phyloP scores from a whole-genome alignment of 352 stramenopile species.

The Pythium chondricola region DNA sequence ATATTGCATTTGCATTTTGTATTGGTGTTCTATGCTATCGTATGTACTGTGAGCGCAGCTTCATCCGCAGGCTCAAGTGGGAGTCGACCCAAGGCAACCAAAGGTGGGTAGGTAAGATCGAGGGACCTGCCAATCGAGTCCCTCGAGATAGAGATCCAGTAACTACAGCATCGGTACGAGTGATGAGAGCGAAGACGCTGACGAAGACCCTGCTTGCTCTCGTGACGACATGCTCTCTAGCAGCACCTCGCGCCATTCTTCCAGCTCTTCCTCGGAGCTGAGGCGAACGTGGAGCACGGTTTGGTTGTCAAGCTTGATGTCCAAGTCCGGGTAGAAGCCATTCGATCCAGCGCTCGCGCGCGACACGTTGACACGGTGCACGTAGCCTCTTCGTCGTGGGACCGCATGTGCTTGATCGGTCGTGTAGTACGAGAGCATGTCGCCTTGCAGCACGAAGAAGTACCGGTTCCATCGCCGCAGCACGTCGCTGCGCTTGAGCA shows the following conservation, averaged over 20 bases:
- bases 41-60: no score
- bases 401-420: slow-evolving; percentile 74
- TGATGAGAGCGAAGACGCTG: slow-evolving; percentile 6
- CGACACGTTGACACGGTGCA: slow-evolving; percentile 29
- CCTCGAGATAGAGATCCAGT: slow-evolving; percentile 5
- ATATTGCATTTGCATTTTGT: no score
- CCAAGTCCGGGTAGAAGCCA: slow-evolving; percentile 19
- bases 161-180: slow-evolving; percentile 14
- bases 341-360: slow-evolving; percentile 10
- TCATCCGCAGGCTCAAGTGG: no score
- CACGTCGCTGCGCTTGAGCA: slow-evolving; percentile 57
- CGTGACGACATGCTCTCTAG: slow-evolving; percentile 8
- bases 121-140: slow-evolving; percentile 12
- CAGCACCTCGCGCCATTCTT: slow-evolving; percentile 23
- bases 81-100: no score
- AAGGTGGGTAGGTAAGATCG: no score
- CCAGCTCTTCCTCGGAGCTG: slow-evolving; percentile 22
- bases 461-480: slow-evolving; percentile 56
- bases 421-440: slow-evolving; percentile 69
- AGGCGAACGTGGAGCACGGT: slow-evolving; percentile 18
- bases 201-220: background rate
- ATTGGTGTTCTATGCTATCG: no score
- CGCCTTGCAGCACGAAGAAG: slow-evolving; percentile 70
- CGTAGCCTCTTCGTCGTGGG: slow-evolving; percentile 51
- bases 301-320: slow-evolving; percentile 21